Conservation (phyloP, 225 moss, liverwort and hornwort species). For the Asterella californica region DNA sequence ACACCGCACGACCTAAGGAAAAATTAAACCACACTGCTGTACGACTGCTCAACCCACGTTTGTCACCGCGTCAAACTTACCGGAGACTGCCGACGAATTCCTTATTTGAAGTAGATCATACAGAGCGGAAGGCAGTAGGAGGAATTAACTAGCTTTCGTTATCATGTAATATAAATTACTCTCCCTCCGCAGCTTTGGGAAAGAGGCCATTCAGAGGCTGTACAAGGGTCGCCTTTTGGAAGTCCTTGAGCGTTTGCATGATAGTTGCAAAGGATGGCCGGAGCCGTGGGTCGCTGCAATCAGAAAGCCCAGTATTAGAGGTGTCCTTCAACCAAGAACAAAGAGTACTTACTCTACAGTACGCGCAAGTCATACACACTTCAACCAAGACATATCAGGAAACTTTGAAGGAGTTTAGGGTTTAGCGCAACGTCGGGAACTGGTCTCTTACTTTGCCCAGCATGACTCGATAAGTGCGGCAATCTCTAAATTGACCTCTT, state of each 20-base stretch:
- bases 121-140: conserved; percentile 14
- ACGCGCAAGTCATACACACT: neutral
- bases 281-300: conserved; percentile 42
- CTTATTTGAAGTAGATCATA: conserved; percentile 3
- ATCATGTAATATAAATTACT: conserved; percentile 16
- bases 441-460: conserved; percentile 43
- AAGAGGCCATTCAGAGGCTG: conserved; percentile 12
- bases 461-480: conserved; percentile 42
- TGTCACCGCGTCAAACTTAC: neutral
- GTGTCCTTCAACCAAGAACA: neutral
- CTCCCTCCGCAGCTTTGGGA: conserved; percentile 6
- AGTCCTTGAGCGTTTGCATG: conserved; percentile 43
- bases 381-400: neutral
- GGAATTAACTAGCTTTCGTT: conserved; percentile 4
- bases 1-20: neutral
- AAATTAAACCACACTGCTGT: neutral
- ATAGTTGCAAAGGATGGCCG: conserved; percentile 56
- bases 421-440: no score
- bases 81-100: neutral
- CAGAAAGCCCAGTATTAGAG: conserved; percentile 14
- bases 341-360: neutral
- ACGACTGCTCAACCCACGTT: neutral
- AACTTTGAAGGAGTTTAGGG: neutral
- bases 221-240: conserved; percentile 25
- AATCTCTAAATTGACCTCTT: conserved; percentile 37